These are phyloP conservation scores for Cladophialophora carrionii DNA, from an alignment of 2,329 filamentous ascomycete species.

Conservation along the genomic window DNA sequence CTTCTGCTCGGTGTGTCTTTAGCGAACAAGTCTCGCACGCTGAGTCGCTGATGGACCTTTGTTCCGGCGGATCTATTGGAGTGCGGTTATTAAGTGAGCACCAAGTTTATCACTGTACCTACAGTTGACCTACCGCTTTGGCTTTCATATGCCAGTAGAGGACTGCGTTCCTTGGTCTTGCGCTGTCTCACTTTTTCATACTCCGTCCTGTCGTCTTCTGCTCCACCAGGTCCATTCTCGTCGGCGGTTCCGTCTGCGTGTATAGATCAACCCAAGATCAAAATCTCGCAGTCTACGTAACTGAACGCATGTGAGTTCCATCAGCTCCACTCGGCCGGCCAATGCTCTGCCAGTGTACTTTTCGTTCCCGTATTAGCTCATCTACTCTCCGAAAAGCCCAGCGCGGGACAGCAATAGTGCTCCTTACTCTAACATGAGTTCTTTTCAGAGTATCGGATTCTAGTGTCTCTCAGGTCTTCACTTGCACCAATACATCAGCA, in stretches of 20 bases:
- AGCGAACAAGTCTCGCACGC: not conserved
- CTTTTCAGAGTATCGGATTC: constrained; percentile 21
- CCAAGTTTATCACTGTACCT: constrained; percentile 19
- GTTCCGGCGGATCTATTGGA: not conserved
- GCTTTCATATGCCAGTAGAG: constrained; percentile 28
- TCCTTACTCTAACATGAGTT: constrained; percentile 24
- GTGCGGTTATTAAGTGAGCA: constrained; percentile 20
- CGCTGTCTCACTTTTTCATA: constrained; percentile 23
- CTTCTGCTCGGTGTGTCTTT: constrained; percentile 13
- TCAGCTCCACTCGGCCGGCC: constrained; percentile 20
- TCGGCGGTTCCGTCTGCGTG: constrained; percentile 20
- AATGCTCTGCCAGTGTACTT: constrained; percentile 14
- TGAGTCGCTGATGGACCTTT: not conserved
- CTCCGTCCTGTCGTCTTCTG: constrained; percentile 9
- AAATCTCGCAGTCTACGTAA: constrained; percentile 28
- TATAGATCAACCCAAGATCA: constrained; percentile 15
- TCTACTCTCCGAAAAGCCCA: constrained; percentile 13
- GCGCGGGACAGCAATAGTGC: constrained; percentile 2
- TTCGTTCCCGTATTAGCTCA: constrained; percentile 31
- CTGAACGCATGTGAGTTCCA: constrained; percentile 24
- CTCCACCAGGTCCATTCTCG: constrained; percentile 23
- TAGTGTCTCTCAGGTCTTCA: constrained; percentile 12
- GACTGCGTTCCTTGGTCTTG: constrained; percentile 10
- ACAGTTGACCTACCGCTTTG: constrained; percentile 18
- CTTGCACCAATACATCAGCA: constrained; percentile 1